phyloP scores from a whole-genome alignment of 179 eudicot genomes.

The Vitellaria paradoxa region DNA sequence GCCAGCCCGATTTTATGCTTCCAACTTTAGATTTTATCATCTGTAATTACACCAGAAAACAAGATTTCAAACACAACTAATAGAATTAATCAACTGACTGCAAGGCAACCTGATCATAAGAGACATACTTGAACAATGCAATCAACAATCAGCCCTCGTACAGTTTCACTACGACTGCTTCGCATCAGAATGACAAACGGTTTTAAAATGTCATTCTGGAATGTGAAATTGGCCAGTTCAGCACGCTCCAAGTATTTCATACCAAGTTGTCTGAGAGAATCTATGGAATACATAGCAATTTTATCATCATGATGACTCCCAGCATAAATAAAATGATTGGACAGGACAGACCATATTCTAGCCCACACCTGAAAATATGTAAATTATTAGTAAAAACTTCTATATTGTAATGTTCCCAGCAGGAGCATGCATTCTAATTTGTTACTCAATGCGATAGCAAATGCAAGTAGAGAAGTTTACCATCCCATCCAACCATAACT shows the following conservation, averaged over 20 bases:
- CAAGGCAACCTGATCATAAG: slow-evolving; percentile 7
- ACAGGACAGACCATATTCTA: slow-evolving; percentile 93
- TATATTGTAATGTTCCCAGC: not conserved
- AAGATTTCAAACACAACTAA: slow-evolving; percentile 12
- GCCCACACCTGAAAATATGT: slow-evolving; percentile 87
- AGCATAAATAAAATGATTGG: slow-evolving; percentile 93
- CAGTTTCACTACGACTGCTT: slow-evolving; percentile 79
- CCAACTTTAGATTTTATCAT: slow-evolving; percentile 99
- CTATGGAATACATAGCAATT: slow-evolving; percentile 98
- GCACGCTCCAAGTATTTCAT: slow-evolving; percentile 97
- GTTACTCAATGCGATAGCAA: not conserved
- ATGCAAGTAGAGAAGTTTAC: not conserved
- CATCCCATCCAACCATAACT: not conserved
- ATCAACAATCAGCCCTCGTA: slow-evolving; percentile 89
- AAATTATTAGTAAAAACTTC: slow-evolving; percentile 8
- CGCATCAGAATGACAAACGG: slow-evolving; percentile 97
- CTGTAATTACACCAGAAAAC: slow-evolving; percentile 31
- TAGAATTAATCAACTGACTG: slow-evolving; percentile 3
- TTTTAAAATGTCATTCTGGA: slow-evolving; percentile 95
- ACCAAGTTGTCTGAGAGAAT: slow-evolving; percentile 94
- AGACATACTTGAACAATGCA: slow-evolving; percentile 91
- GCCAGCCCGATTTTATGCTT: slow-evolving; percentile 98
- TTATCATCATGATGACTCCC: slow-evolving; percentile 99
- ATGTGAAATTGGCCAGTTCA: slow-evolving; percentile 87
- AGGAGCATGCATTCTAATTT: not conserved